Percentiles rank a stretch among this genome's conserved stretches.
These are phyloP conservation scores for Calonectria pseudoreteaudii DNA, from an alignment of 2,329 filamentous ascomycete species.

Conservation along the genomic window DNA sequence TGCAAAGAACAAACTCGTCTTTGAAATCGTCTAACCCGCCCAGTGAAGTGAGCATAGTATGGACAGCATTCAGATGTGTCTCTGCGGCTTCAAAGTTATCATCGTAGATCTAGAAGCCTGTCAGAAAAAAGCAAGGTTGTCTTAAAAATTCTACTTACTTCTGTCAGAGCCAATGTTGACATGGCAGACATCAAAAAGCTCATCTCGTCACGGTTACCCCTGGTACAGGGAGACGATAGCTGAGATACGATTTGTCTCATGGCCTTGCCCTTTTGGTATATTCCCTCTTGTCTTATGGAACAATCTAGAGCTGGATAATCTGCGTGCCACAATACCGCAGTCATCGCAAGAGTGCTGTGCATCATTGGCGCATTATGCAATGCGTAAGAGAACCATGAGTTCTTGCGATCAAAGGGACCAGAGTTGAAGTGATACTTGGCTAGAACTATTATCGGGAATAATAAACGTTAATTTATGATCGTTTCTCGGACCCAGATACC, in stretches of 20 bases:
- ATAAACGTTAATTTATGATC: background rate
- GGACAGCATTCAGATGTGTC: background rate
- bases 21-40: background rate
- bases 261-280: slow-evolving; percentile 8
- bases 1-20: background rate
- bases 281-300: background rate
- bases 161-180: slow-evolving; percentile 6
- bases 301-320: background rate
- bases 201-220: background rate
- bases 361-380: slow-evolving; percentile 10
- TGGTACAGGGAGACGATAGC: background rate
- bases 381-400: slow-evolving; percentile 7
- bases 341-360: slow-evolving; percentile 18
- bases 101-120: background rate
- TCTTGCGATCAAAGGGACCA: background rate
- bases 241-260: background rate
- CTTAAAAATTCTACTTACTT: background rate
- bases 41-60: background rate
- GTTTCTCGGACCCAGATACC: background rate
- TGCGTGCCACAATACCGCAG: background rate
- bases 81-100: slow-evolving; percentile 8
- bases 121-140: background rate
- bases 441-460: background rate
- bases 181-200: slow-evolving; percentile 4
- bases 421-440: background rate